Conservation (phyloP, 2,329 filamentous ascomycete genomes). For the Claviceps sp. region DNA sequence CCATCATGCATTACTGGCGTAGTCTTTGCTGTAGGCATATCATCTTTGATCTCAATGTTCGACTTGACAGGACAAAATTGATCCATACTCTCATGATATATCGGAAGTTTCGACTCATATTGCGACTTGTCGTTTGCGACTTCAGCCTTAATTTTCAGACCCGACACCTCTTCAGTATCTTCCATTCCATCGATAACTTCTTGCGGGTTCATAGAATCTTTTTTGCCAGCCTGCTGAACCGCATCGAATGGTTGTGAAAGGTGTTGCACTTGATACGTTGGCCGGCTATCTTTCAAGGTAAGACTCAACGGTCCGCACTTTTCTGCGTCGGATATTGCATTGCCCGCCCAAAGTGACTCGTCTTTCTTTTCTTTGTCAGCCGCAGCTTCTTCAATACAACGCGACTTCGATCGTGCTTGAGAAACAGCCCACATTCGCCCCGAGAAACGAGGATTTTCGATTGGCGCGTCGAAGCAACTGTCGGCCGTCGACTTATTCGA, state of each 20-base stretch:
- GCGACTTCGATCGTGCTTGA: slow-evolving; percentile 28
- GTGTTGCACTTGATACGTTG: background rate
- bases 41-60: slow-evolving; percentile 44
- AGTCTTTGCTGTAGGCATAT: slow-evolving; percentile 20
- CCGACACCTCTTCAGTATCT: background rate
- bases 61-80: slow-evolving; percentile 30
- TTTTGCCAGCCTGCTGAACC: background rate
- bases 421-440: slow-evolving; percentile 32
- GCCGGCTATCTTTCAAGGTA: background rate
- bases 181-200: background rate
- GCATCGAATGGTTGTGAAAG: background rate
- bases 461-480: slow-evolving; percentile 21
- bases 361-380: background rate
- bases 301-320: background rate
- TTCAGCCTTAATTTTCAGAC: background rate
- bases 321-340: background rate
- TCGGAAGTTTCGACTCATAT: slow-evolving; percentile 17
- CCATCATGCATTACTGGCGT: background rate
- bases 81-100: slow-evolving; percentile 34
- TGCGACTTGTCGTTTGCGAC: background rate
- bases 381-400: slow-evolving; percentile 17
- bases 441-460: slow-evolving; percentile 26
- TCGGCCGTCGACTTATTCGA: slow-evolving; percentile 12
- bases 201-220: background rate
- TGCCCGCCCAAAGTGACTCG: background rate